A percentile compares a stretch with the other conserved stretches of the same genome.
These are phyloP conservation scores for Austroboletus rostrupii DNA, from an alignment of 1,284 basidiomycete species.

Conservation along the genomic window DNA sequence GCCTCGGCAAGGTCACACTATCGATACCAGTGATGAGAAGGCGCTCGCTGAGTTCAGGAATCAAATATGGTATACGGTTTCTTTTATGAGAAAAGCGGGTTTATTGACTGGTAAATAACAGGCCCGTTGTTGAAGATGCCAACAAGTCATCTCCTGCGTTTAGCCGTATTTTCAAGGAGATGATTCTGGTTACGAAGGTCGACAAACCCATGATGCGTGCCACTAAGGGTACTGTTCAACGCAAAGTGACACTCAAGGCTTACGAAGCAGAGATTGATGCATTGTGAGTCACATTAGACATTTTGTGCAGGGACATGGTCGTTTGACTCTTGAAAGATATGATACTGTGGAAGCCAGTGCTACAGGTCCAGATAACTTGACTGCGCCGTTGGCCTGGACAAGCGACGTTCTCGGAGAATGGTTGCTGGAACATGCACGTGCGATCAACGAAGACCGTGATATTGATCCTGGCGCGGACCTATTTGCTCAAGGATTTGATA, in stretches of 20 bases:
- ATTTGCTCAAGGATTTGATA: conserved; percentile 36
- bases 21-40: conserved; percentile 28
- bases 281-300: conserved; percentile 16
- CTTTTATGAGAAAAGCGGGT: not conserved
- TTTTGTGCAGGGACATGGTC: not conserved
- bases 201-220: conserved; percentile 22
- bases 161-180: conserved; percentile 30
- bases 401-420: conserved; percentile 22
- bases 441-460: conserved; percentile 17
- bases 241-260: conserved; percentile 18
- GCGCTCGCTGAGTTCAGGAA: conserved; percentile 33
- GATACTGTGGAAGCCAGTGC: conserved; percentile 24
- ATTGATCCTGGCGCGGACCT: conserved; percentile 23
- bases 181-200: conserved; percentile 20
- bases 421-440: conserved; percentile 26
- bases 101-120: not conserved
- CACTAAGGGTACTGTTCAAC: conserved; percentile 25
- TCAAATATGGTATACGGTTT: conserved; percentile 34
- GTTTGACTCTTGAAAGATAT: conserved; percentile 19
- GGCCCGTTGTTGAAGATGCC: conserved; percentile 26
- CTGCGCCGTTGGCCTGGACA: conserved; percentile 24
- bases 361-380: conserved; percentile 7
- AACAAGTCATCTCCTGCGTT: conserved; percentile 26
- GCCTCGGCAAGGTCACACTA: conserved; percentile 16
- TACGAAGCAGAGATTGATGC: conserved; percentile 26